A percentile compares a stretch with the other conserved stretches of the same genome.
phyloP scores from a whole-genome alignment of 306 rosid species.

The Lagenaria siceraria region DNA sequence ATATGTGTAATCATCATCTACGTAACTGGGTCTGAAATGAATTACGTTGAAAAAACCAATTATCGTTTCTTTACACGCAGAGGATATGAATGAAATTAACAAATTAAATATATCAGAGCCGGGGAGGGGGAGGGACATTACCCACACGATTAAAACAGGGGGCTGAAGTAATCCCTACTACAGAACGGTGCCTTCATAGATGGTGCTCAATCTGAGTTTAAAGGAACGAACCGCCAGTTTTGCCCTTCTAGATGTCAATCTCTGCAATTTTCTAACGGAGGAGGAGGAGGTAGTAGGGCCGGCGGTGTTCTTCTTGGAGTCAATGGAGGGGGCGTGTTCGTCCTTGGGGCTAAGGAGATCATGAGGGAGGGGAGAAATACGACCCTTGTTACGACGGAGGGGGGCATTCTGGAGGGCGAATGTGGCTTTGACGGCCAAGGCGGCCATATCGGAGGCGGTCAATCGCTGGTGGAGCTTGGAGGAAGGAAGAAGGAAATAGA shows the following conservation, averaged over 20 bases:
- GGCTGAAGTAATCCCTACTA: background rate
- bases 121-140: too few relatives aligned
- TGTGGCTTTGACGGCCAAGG: conserved; percentile 41
- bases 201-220: conserved; percentile 23
- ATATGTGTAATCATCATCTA: too few relatives aligned
- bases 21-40: too few relatives aligned
- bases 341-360: background rate
- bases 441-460: conserved; percentile 35
- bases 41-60: too few relatives aligned
- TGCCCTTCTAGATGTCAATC: conserved; percentile 20
- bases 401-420: conserved; percentile 18
- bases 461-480: conserved; percentile 14
- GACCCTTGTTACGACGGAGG: conserved; percentile 16
- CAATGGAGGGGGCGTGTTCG: background rate
- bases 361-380: conserved; percentile 24
- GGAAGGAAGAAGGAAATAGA: conserved; percentile 31
- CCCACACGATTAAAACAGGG: too few relatives aligned
- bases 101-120: too few relatives aligned
- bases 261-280: conserved; percentile 23
- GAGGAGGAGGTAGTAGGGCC: background rate
- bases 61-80: too few relatives aligned
- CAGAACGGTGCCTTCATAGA: conserved; percentile 29
- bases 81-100: too few relatives aligned
- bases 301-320: background rate
- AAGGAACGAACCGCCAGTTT: conserved; percentile 30